These are phyloP conservation scores for Spergularia azorica DNA, from an alignment of 179 eudicot species.

Conservation along the genomic window DNA sequence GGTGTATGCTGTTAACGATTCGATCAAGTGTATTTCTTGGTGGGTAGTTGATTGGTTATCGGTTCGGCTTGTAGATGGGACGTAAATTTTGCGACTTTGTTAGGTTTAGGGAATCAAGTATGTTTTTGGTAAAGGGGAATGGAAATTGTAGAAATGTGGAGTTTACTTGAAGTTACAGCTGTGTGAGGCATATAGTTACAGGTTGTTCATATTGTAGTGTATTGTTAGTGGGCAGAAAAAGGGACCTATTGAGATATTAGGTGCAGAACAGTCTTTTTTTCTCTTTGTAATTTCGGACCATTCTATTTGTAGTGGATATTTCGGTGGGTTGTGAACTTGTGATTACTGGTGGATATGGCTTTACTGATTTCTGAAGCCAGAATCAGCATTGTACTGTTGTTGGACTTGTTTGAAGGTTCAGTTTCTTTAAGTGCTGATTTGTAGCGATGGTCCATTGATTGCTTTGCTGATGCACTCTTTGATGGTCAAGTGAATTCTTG, in stretches of 20 bases:
- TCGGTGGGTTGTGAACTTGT: too few relatives aligned
- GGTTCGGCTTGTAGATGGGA: background rate
- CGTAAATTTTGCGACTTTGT: too few relatives aligned
- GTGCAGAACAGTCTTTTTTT: background rate
- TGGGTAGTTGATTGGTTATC: background rate
- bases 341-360: too few relatives aligned
- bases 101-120: too few relatives aligned
- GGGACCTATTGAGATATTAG: background rate
- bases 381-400: background rate
- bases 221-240: background rate
- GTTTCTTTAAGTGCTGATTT: background rate
- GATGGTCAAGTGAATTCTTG: background rate
- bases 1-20: too few relatives aligned
- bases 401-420: background rate
- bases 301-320: too few relatives aligned
- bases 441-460: background rate
- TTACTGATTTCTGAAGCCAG: background rate
- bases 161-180: background rate
- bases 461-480: too few relatives aligned
- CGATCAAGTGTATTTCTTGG: too few relatives aligned
- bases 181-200: background rate
- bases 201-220: background rate
- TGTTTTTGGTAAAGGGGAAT: background rate
- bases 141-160: background rate
- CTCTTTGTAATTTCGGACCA: too few relatives aligned